Percentiles rank a stretch among this genome's conserved stretches.
Evolutionary conservation across 441 rosid species (phyloP).

Genomic region (Pelargonium citronellum): DNA sequence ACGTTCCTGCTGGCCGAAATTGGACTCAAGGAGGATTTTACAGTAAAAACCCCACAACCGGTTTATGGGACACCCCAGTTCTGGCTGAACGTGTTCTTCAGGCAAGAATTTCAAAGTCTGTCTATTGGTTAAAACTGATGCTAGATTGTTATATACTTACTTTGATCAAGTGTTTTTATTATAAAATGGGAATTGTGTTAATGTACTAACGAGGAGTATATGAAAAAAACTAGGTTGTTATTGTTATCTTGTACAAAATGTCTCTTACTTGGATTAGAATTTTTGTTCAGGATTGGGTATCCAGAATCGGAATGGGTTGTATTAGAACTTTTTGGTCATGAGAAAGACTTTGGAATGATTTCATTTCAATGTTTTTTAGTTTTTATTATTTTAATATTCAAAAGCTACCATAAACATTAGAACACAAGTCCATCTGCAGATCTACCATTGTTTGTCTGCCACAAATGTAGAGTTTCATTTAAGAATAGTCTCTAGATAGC

Average conservation of each 20-base stretch:
- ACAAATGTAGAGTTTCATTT: not conserved
- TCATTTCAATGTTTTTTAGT: too few species aligned
- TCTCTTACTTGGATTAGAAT: not conserved
- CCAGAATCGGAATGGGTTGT: too few species aligned
- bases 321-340: too few species aligned
- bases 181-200: not conserved
- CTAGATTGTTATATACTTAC: constrained; percentile 10
- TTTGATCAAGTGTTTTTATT: constrained; percentile 9
- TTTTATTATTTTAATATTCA: too few species aligned
- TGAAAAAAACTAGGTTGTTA: not conserved
- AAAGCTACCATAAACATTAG: not conserved
- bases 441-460: not conserved
- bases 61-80: constrained; percentile 89
- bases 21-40: constrained; percentile 94
- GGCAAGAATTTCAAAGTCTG: constrained; percentile 40
- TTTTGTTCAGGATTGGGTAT: too few species aligned
- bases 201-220: not conserved
- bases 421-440: not conserved
- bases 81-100: constrained; percentile 77
- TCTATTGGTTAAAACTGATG: not conserved
- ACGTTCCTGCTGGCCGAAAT: constrained; percentile 75
- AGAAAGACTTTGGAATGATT: too few species aligned
- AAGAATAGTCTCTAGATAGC: constrained; percentile 1
- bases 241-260: not conserved
- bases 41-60: constrained; percentile 69